Conservation (phyloP, 345 rosid genomes). For the Clausena lansium region DNA sequence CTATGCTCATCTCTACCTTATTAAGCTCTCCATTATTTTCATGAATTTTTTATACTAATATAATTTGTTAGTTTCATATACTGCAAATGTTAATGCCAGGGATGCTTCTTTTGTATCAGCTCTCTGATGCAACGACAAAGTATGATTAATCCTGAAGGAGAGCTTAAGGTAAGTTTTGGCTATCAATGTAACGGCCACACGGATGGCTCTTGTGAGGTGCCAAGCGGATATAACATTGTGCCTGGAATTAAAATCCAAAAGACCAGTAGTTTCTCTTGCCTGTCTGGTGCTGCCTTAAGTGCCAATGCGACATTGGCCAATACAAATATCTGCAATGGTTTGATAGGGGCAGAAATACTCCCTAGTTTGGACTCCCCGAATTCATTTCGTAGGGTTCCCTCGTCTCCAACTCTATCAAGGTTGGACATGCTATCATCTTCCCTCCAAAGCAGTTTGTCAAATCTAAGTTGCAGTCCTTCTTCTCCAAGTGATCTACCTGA, state of each 20-base stretch:
- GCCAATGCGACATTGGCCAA: constrained; percentile 97
- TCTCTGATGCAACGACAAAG: constrained; percentile 43
- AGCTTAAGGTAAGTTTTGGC: constrained; percentile 86
- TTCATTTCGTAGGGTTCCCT: constrained; percentile 74
- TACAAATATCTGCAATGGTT: constrained; percentile 88
- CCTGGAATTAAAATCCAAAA: constrained; percentile 44
- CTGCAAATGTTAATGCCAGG: constrained; percentile 3
- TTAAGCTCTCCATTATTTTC: background rate
- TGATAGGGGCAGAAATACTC: constrained; percentile 83
- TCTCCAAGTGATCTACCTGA: constrained; percentile 60
- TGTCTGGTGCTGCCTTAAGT: constrained; percentile 95
- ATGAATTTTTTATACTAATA: background rate
- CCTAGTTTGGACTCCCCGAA: constrained; percentile 86
- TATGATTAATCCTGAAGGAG: constrained; percentile 51
- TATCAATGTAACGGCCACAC: constrained; percentile 60
- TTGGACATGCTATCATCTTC: constrained; percentile 88
- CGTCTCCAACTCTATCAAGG: constrained; percentile 73
- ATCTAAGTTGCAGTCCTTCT: constrained; percentile 79
- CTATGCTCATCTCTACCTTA: background rate
- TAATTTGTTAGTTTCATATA: background rate
- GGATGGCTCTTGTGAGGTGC: constrained; percentile 25
- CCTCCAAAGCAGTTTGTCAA: constrained; percentile 72
- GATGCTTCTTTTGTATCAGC: constrained; percentile 28
- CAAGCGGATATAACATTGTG: constrained; percentile 33
- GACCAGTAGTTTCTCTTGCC: constrained; percentile 80